Evolutionary conservation across 148 eudicot species (phyloP).

Genomic region (Pouteria glomerata): DNA sequence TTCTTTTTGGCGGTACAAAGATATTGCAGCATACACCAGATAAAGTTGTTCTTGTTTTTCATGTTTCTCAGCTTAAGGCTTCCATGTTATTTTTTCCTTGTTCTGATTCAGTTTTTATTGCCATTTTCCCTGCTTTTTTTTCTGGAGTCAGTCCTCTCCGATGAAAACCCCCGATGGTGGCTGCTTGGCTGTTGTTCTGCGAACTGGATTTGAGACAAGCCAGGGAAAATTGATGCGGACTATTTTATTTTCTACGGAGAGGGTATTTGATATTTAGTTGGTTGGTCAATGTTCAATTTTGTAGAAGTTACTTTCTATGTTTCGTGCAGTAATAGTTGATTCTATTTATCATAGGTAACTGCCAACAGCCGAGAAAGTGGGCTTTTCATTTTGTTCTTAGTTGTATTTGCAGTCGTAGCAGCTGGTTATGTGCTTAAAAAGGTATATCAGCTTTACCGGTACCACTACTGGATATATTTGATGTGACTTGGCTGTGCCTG

Average conservation of each 20-base stretch:
- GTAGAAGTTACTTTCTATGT: not conserved
- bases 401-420: conserved; percentile 89
- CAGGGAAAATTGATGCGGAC: conserved; percentile 99
- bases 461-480: not conserved
- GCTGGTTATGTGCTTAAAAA: conserved; percentile 97
- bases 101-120: conserved; percentile 2
- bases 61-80: not conserved
- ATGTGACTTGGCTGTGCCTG: not conserved
- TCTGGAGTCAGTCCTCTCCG: conserved; percentile 47
- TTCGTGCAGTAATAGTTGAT: conserved; percentile 7
- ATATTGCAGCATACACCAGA: conserved; percentile 95
- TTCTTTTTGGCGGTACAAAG: conserved; percentile 97
- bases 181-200: conserved; percentile 87
- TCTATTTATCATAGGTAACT: conserved; percentile 57
- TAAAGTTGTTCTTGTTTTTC: conserved; percentile 46
- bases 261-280: conserved; percentile 43
- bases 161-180: conserved; percentile 96
- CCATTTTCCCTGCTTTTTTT: not conserved
- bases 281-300: too few species aligned
- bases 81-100: not conserved
- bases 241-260: conserved; percentile 91
- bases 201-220: conserved; percentile 98
- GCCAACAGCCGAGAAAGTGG: conserved; percentile 99
- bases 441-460: conserved; percentile 35
- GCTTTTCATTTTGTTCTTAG: conserved; percentile 86